These are phyloP conservation scores for Prunus mume DNA, from an alignment of 306 rosid genomes.

Conservation along the genomic window DNA sequence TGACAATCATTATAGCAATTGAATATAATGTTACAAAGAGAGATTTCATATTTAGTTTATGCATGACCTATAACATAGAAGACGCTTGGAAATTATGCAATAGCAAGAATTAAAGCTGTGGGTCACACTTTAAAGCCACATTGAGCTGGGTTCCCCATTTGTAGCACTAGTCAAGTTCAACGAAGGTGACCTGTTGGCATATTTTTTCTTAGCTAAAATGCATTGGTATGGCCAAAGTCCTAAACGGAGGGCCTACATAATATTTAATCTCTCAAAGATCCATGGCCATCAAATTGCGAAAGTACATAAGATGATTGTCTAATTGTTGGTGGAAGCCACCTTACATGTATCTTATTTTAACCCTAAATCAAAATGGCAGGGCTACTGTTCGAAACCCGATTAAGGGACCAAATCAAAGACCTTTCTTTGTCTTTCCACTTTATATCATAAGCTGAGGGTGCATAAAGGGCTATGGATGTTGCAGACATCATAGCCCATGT, in stretches of 20 bases:
- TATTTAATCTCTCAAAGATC: slow-evolving; percentile 35
- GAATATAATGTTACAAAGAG: neutral
- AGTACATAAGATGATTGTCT: slow-evolving; percentile 55
- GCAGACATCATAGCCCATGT: slow-evolving; percentile 39
- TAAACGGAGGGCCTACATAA: slow-evolving; percentile 37
- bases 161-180: slow-evolving; percentile 26
- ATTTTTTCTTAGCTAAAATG: neutral
- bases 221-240: slow-evolving; percentile 11
- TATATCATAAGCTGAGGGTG: slow-evolving; percentile 31
- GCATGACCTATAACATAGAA: neutral
- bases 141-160: slow-evolving; percentile 28
- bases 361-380: slow-evolving; percentile 24
- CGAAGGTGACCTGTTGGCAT: neutral
- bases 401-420: slow-evolving; percentile 43
- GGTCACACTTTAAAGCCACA: slow-evolving; percentile 26
- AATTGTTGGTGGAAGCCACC: slow-evolving; percentile 55
- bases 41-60: neutral
- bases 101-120: slow-evolving; percentile 27
- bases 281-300: slow-evolving; percentile 37
- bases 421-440: slow-evolving; percentile 29
- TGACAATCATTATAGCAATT: neutral
- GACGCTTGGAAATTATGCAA: neutral
- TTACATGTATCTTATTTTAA: slow-evolving; percentile 15
- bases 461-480: slow-evolving; percentile 39
- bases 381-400: slow-evolving; percentile 26